Evolutionary conservation across 169 alveolate genomes (phyloP).

Genomic region (Toxoplasma gondii): DNA sequence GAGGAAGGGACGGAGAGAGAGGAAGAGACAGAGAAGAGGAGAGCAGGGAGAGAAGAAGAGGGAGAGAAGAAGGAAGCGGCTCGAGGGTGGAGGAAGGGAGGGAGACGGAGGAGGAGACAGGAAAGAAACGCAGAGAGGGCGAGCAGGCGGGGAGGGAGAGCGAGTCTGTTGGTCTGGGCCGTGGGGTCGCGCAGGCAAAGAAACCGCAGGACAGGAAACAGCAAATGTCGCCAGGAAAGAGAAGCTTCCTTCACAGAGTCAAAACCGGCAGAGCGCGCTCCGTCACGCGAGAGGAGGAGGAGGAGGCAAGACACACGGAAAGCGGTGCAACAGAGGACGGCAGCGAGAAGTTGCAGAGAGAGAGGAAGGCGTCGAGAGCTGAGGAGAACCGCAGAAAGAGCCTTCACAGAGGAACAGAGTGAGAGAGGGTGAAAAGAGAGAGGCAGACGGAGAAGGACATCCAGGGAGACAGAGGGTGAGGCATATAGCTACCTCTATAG

Average conservation of each 20-base stretch:
- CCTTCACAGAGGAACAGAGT: background rate
- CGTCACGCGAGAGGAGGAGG: no score
- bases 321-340: background rate
- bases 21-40: background rate
- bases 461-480: no score
- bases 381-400: background rate
- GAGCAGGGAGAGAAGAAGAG: background rate
- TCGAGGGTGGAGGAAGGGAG: background rate
- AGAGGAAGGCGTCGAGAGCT: background rate
- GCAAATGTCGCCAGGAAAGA: no score
- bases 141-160: background rate
- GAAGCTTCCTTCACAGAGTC: no score
- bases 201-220: no score
- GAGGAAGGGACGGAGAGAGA: no score
- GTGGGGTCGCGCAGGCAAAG: no score
- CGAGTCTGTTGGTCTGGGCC: no score
- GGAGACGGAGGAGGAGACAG: background rate
- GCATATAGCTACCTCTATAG: no score
- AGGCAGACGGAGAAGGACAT: no score
- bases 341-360: background rate
- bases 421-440: no score
- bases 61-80: constrained; percentile 7
- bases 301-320: background rate
- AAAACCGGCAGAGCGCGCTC: no score
- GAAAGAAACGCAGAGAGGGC: background rate